Percentiles rank a stretch among this genome's conserved stretches.
These are phyloP conservation scores for Pythium periplocum DNA, from an alignment of 352 stramenopile genomes.

Conservation along the genomic window DNA sequence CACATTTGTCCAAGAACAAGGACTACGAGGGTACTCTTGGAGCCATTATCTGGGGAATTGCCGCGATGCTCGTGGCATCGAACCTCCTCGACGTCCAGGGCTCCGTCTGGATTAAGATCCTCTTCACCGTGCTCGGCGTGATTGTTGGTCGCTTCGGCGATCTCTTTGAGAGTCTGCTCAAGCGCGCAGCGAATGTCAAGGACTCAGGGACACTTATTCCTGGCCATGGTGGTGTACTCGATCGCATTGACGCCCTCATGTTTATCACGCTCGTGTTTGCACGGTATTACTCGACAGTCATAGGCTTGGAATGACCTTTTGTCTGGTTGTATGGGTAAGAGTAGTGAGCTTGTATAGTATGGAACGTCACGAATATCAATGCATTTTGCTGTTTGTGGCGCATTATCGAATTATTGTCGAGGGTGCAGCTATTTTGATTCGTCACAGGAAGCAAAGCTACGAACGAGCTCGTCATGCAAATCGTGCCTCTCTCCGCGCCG, in stretches of 20 bases:
- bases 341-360: too few relatives aligned
- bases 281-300: constrained; percentile 23
- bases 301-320: too few relatives aligned
- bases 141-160: constrained; percentile 92
- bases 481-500: too few relatives aligned
- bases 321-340: too few relatives aligned
- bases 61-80: constrained; percentile 77
- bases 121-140: constrained; percentile 84
- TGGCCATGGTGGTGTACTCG: constrained; percentile 92
- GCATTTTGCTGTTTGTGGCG: too few relatives aligned
- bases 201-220: constrained; percentile 93
- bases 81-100: constrained; percentile 69
- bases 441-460: too few relatives aligned
- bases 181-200: constrained; percentile 92
- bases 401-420: too few relatives aligned
- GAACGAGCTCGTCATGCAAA: too few relatives aligned
- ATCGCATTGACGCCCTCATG: constrained; percentile 96
- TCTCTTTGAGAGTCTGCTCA: constrained; percentile 94
- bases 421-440: too few relatives aligned
- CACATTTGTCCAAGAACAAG: constrained; percentile 94
- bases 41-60: constrained; percentile 71
- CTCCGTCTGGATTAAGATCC: constrained; percentile 62
- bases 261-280: constrained; percentile 76
- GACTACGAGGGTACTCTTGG: constrained; percentile 93
- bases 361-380: too few relatives aligned